Percentiles rank a stretch among this genome's conserved stretches.
These are phyloP conservation scores for Colletotrichum sp. DNA, from an alignment of 2,329 filamentous ascomycete species.

Conservation along the genomic window DNA sequence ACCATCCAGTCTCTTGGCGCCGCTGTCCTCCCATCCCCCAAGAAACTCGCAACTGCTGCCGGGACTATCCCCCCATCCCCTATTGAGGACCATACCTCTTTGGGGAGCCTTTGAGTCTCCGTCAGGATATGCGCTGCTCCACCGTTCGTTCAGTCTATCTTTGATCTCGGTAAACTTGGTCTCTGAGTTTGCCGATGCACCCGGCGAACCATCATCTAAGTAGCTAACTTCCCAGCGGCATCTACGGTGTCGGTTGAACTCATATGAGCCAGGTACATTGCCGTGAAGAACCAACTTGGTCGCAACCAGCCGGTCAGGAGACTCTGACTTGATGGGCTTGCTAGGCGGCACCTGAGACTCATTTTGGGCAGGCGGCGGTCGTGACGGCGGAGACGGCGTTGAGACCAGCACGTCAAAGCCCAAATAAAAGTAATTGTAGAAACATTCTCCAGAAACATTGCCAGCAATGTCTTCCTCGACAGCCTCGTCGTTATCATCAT, in stretches of 20 bases:
- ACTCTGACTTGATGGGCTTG: conserved; percentile 43
- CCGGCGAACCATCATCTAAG: conserved; percentile 49
- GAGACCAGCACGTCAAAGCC: conserved; percentile 96
- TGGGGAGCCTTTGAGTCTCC: conserved; percentile 57
- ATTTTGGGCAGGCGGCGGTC: conserved; percentile 58
- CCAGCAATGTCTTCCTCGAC: conserved; percentile 61
- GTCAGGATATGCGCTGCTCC: conserved; percentile 70
- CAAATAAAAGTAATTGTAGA: conserved; percentile 97
- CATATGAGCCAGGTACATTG: conserved; percentile 94
- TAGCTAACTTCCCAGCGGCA: conserved; percentile 83
- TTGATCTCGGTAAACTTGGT: conserved; percentile 79
- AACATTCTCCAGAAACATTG: conserved; percentile 74
- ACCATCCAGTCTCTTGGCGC: conserved; percentile 58
- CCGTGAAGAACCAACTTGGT: conserved; percentile 94
- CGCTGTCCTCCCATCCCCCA: conserved; percentile 84
- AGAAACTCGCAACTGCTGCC: conserved; percentile 88
- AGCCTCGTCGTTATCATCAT: conserved; percentile 66
- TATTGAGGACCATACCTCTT: conserved; percentile 85
- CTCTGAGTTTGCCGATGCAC: conserved; percentile 71
- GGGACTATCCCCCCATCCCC: conserved; percentile 90
- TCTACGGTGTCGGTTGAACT: conserved; percentile 92
- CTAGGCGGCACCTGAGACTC: conserved; percentile 27
- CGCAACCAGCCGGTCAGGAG: conserved; percentile 74
- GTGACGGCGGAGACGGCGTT: conserved; percentile 69
- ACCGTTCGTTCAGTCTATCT: conserved; percentile 68